Base-by-base conservation (phyloP, 1,284 basidiomycete genomes). In the Tremellales sp. region DNA sequence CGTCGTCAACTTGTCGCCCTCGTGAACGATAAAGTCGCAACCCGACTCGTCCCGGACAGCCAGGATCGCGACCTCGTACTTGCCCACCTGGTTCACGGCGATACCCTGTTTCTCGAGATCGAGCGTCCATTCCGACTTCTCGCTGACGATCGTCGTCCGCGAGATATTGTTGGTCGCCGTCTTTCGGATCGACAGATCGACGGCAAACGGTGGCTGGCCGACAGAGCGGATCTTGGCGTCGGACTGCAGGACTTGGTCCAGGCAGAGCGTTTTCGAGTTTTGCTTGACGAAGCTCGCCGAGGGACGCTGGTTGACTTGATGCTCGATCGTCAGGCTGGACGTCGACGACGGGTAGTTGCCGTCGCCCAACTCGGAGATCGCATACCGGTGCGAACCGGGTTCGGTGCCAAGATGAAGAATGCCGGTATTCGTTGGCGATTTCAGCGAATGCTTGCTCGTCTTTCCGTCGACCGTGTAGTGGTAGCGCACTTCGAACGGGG, bases 301-400 rank as follows among this genome's bases (percentile, higher is more conserved):
- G 40, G 87, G 93, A 21, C 85, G 82, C 53, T 77, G 77, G 56
- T 81, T 78, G 1, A 93, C 85, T 57, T 86, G 80, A 70, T 94
- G 91, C 68, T 91, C 86, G 56, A 94, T 83, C n/a, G 56, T 45
- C 46, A 63, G 83, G 73, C 35, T 78, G 73, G 50, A 82, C 0
- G 61, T 58, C 16, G 58, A 63, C 16, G 50, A 42, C 7, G 86
- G 83, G 71, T 95, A 97, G n/a, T 86, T 81, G 0, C 83, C 78
- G 66, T 98, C 94, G 8, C 85, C 86, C 18, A 97, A 81, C 60
- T 87, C 85, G 54, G 85, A 83, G 54, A 98, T 84, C 65, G 88
- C 84, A 68, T 97, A 97, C 62, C 81, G 85, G 65, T 93, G 86
- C 47, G 82, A 79, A 3, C 92, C 92, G 2, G 88, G 78, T 29